These are phyloP conservation scores for Eucalyptus marginata DNA, from an alignment of 345 rosid species.

Conservation along the genomic window DNA sequence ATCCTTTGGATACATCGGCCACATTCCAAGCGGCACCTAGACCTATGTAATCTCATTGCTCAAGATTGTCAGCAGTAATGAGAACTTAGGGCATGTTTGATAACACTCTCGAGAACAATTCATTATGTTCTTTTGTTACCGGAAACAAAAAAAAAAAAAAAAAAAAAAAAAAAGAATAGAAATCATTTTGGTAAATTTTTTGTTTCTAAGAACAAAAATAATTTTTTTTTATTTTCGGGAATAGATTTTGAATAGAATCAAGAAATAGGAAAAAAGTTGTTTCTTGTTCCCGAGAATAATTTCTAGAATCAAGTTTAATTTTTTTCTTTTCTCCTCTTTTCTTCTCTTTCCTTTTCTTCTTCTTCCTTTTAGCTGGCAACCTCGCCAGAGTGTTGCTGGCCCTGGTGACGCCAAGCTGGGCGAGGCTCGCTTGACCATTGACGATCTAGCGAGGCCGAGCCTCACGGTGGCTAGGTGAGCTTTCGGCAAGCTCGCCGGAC, in stretches of 20 bases:
- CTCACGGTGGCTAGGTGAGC: fast-evolving
- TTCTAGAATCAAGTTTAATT: too few relatives aligned
- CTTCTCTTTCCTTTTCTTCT: too few relatives aligned
- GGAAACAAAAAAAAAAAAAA: fast-evolving
- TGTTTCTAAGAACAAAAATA: too few relatives aligned
- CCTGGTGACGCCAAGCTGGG: fast-evolving
- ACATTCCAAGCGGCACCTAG: constrained; percentile 98
- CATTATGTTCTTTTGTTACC: fast-evolving
- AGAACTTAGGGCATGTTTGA: not conserved
- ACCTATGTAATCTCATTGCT: constrained; percentile 18
- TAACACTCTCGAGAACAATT: too few relatives aligned
- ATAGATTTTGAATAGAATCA: fast-evolving
- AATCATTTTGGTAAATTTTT: too few relatives aligned
- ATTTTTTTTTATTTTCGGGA: fast-evolving
- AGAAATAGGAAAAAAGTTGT: too few relatives aligned
- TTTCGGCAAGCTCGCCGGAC: fast-evolving
- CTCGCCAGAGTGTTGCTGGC: fast-evolving
- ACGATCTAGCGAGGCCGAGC: fast-evolving
- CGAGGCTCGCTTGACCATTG: too few relatives aligned
- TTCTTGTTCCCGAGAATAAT: fast-evolving
- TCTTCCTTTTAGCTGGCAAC: too few relatives aligned
- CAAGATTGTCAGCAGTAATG: not conserved
- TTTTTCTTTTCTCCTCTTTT: too few relatives aligned
- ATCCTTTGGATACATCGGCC: constrained; percentile 63
- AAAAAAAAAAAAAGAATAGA: too few relatives aligned